Evolutionary conservation across 1,139 yeast species (phyloP), one percentile per base, ranked within the genome.

Genomic region (Blastobotrys arbuscula): DNA sequence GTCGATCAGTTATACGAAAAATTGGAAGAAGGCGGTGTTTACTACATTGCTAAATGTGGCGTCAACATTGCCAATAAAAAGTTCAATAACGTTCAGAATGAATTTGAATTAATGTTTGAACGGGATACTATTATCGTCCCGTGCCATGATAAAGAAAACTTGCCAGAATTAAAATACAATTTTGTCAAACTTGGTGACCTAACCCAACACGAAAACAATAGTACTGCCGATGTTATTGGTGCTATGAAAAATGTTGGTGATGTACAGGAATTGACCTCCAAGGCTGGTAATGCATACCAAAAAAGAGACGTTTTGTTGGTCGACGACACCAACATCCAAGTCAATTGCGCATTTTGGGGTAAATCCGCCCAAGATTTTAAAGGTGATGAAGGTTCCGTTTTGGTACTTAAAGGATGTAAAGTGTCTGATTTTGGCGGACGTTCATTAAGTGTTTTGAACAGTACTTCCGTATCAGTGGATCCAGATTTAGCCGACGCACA

Each of bases 401-500:
- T 92, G 45, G 97, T 97, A 1, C 75, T 90, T 59, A 92, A 92
- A 70, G 96, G 95, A 44, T 92, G 87, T 47, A 84, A 88, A 64
- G 86, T 92, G 38, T 81, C 84, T 50, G 97, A 92, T 63, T 94
- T 87, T 66, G 83, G 84, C 51, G 97, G 97, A 34, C 81, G 92
- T 62, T 78, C 88, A 16, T 74, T 94, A 57, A 84, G 96, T 2
- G 77, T 89, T 66, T 80, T 92, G 19, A 88, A 83, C 55, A 76
- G 88, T 12, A 90, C 96, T 28, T 76, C 87, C 2, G 70, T 92
- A 57, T 66, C 81, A 41, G 75, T 85, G 13, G 86, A 87, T 58
- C 98, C 98, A 1, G 97, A 90, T 62, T 78, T 86, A 19, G 83
- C 87, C 16, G 96, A 89, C 65, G 92, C 97, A 6, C 88, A 81